Base-by-base conservation (phyloP, 2,329 filamentous ascomycete species). In the Fusarium praegraminearum region DNA sequence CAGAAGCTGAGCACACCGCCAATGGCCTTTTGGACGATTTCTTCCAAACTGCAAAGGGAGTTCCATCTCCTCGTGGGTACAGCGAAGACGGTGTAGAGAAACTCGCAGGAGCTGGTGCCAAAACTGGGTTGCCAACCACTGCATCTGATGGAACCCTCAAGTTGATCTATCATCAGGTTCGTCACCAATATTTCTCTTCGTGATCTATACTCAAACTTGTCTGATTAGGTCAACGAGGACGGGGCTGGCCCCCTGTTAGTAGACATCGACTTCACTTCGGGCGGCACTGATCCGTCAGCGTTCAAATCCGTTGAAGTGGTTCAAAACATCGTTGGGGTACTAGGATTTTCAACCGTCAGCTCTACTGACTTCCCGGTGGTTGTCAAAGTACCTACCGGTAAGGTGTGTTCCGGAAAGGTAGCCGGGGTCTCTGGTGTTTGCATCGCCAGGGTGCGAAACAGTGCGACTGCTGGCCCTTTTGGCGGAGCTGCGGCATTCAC, bases 161-260 rank as follows among this genome's bases (percentile, higher is more conserved):
- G 41, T 13, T 60, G 15, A 60, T 60, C 9, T 60, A 60, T 40
- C 57, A 60, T 28, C 57, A 60, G 52, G 57, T 60, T 60, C 35
- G 57, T 60, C 5, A 1, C 2, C 8, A 56, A 10, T 3, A 38
- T 8, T 13, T 4, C 5, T 18, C 16, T 32, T 22, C n/a, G 4
- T 16, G 8, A 15, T 41, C 16, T 9, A 18, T 57, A 43, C 22
- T 57, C 3, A 60, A 22, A 8, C 0, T 24, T 35, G 0, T 10
- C 1, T 13, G 5, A 22, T 8, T 16, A 60, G 57, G 57, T 60
- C 7, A 60, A 60, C 3, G 57, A 60, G 13, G 57, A 60, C 22
- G 57, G 57, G 0, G 57, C 57, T 36, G 57, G 57, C 4, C 57
- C 57, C 12, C 24, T 60, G 7, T 3, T 60, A 1, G 52, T 57